Evolutionary conservation across 306 rosid genomes (phyloP).

Genomic region (Crotalaria pallida): DNA sequence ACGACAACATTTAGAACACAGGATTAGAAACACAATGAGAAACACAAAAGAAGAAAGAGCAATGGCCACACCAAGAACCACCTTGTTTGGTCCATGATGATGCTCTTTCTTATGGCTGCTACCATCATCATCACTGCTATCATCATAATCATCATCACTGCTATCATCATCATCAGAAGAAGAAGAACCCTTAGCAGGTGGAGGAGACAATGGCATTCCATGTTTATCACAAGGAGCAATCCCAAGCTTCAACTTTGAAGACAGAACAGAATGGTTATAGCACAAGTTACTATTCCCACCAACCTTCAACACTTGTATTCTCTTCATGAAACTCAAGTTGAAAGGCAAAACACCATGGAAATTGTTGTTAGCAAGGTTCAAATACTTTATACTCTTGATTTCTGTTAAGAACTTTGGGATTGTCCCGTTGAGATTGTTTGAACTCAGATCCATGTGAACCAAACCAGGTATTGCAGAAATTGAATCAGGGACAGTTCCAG

Average conservation of each 20-base stretch:
- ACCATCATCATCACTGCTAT: conserved; percentile 28
- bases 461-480: conserved; percentile 63
- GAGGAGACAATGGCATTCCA: conserved; percentile 79
- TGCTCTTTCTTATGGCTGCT: conserved; percentile 30
- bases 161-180: conserved; percentile 35
- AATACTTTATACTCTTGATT: conserved; percentile 53
- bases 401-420: conserved; percentile 61
- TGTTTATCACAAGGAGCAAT: conserved; percentile 76
- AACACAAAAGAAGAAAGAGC: conserved; percentile 81
- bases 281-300: conserved; percentile 67
- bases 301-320: conserved; percentile 46
- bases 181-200: conserved; percentile 47
- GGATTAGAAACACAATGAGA: conserved; percentile 64
- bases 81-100: conserved; percentile 74
- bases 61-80: conserved; percentile 87
- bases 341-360: conserved; percentile 69
- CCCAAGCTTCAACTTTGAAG: conserved; percentile 74
- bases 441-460: conserved; percentile 79
- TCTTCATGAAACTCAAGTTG: conserved; percentile 54
- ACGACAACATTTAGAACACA: conserved; percentile 68
- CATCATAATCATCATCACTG: conserved; percentile 40
- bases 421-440: conserved; percentile 71
- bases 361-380: conserved; percentile 66
- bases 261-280: conserved; percentile 59
- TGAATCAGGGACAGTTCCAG: conserved; percentile 62